These are phyloP conservation scores for Elongisporangium undulatum DNA, from an alignment of 352 stramenopile species.

Conservation along the genomic window DNA sequence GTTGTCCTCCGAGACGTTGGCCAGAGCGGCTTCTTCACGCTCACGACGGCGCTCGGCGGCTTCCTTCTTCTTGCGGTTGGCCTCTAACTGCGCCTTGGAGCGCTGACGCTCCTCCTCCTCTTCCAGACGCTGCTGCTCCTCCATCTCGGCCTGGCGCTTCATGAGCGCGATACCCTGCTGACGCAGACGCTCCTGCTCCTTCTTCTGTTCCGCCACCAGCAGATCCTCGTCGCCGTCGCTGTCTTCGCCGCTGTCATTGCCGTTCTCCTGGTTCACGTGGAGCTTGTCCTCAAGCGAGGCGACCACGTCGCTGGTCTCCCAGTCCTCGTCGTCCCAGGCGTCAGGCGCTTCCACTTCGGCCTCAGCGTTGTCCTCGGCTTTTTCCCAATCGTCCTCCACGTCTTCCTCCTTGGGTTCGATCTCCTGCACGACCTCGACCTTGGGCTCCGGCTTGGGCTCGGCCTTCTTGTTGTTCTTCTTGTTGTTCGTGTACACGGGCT, in stretches of 20 bases:
- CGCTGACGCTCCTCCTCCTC: constrained; percentile 58
- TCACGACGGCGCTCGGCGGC: constrained; percentile 61
- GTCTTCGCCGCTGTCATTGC: constrained; percentile 25
- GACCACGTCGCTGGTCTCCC: constrained; percentile 72
- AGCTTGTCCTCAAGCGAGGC: constrained; percentile 80
- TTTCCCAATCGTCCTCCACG: constrained; percentile 67
- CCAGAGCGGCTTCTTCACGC: constrained; percentile 72
- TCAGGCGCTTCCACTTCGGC: constrained; percentile 58
- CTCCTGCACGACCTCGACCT: constrained; percentile 18
- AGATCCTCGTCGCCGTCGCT: constrained; percentile 92
- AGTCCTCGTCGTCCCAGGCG: constrained; percentile 83
- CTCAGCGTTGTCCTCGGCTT: constrained; percentile 32
- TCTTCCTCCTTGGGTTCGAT: constrained; percentile 22
- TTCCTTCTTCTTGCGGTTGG: constrained; percentile 81
- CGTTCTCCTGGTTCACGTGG: constrained; percentile 39
- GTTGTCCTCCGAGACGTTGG: constrained; percentile 90
- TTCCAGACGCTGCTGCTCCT: constrained; percentile 59
- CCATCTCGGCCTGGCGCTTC: constrained; percentile 90
- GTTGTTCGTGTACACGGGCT: constrained; percentile 88
- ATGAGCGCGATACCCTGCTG: constrained; percentile 92
- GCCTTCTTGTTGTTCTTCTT: constrained; percentile 83
- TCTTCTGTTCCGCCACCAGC: constrained; percentile 92
- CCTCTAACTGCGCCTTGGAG: constrained; percentile 84
- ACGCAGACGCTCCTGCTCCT: constrained; percentile 91
- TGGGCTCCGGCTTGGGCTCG: constrained; percentile 28